Percentiles rank a stretch among this genome's conserved stretches.
These are phyloP conservation scores for Vitis cinerea DNA, from an alignment of 164 flowering plant species.

Conservation along the genomic window DNA sequence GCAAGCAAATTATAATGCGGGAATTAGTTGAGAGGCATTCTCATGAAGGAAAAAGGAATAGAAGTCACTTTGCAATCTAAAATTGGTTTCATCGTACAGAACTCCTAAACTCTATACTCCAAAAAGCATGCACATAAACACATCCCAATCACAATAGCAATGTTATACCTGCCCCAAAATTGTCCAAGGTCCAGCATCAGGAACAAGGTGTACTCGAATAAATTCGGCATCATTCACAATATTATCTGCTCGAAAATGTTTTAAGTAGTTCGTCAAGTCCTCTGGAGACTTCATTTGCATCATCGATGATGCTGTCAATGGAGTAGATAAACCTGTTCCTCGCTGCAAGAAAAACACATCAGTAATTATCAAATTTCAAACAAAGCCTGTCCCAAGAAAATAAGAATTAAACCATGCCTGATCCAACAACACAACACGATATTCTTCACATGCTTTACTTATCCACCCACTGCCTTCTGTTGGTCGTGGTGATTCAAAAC, in stretches of 20 bases:
- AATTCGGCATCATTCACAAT: constrained; percentile 98
- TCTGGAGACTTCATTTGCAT: constrained; percentile 64
- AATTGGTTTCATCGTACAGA: no score
- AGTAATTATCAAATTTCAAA: neutral
- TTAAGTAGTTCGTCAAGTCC: constrained; percentile 64
- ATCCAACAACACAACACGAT: constrained; percentile 80
- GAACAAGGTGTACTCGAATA: constrained; percentile 74
- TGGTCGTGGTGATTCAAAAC: constrained; percentile 85
- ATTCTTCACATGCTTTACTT: constrained; percentile 80
- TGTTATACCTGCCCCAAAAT: constrained; percentile 80
- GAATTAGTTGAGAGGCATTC: neutral
- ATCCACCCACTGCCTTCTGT: constrained; percentile 96
- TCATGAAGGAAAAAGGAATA: neutral
- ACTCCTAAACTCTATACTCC: no score
- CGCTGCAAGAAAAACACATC: constrained; percentile 51
- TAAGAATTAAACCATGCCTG: constrained; percentile 55
- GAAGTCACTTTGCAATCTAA: neutral
- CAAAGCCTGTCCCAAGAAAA: neutral
- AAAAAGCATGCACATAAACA: neutral
- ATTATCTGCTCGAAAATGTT: constrained; percentile 91
- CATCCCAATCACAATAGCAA: neutral
- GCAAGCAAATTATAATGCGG: neutral
- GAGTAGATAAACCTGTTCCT: constrained; percentile 96
- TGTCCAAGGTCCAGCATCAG: constrained; percentile 82
- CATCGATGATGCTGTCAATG: constrained; percentile 78